Evolutionary conservation across 2,329 filamentous ascomycete genomes (phyloP).

Genomic region (Aureobasidium zeae): DNA sequence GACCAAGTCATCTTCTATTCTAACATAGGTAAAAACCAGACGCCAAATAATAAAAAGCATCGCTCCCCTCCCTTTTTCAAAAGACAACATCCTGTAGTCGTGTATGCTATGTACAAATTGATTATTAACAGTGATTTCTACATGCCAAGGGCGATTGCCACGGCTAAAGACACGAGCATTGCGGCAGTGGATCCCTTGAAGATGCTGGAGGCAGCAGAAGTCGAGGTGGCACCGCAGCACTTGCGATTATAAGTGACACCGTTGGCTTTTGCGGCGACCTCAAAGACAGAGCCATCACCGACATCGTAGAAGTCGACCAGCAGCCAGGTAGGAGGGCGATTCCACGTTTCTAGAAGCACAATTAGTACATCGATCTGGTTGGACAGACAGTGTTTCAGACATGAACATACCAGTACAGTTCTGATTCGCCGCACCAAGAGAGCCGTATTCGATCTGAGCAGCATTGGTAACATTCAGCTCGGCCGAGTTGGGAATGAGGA

Average conservation of each 20-base stretch:
- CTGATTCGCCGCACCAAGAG: conserved; percentile 54
- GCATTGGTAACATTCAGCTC: conserved; percentile 65
- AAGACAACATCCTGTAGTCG: no score
- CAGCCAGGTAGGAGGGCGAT: conserved; percentile 63
- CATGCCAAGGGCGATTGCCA: not conserved
- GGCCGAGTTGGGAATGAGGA: conserved; percentile 64
- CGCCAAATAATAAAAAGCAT: no score
- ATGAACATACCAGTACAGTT: conserved; percentile 45
- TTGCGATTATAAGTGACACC: conserved; percentile 57
- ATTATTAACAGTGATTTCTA: no score
- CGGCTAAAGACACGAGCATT: not conserved
- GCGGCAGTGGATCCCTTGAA: conserved; percentile 1
- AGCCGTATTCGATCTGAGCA: conserved; percentile 50
- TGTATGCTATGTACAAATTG: no score
- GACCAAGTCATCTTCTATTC: not conserved
- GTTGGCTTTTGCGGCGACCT: conserved; percentile 61
- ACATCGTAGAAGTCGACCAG: conserved; percentile 81
- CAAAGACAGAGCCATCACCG: conserved; percentile 62
- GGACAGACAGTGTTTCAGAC: not conserved
- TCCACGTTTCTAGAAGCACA: conserved; percentile 44
- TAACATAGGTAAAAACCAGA: no score
- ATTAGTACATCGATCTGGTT: not conserved
- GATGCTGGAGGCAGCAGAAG: conserved; percentile 3
- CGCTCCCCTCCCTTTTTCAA: no score
- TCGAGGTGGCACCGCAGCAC: conserved; percentile 44